phyloP scores from a whole-genome alignment of 1,139 yeast species.

The Debaryomyces fabryi region DNA sequence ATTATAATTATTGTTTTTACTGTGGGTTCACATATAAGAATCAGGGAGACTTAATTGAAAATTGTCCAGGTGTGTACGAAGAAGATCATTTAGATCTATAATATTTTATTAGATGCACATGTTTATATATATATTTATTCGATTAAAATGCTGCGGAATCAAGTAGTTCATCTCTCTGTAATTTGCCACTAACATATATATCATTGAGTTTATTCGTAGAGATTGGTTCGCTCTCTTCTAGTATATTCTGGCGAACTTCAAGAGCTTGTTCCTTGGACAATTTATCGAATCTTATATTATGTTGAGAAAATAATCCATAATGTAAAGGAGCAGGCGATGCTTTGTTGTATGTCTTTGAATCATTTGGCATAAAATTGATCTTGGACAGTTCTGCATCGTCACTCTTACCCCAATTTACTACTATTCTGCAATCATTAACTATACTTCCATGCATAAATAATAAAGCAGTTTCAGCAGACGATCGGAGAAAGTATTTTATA shows the following conservation, averaged over 20 bases:
- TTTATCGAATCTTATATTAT: slow-evolving; percentile 22
- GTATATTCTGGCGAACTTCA: slow-evolving; percentile 5
- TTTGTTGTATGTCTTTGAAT: slow-evolving; percentile 16
- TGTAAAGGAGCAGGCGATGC: slow-evolving; percentile 21
- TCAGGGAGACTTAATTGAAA: slow-evolving; percentile 18
- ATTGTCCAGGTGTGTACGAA: slow-evolving; percentile 28
- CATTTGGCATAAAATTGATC: slow-evolving; percentile 12
- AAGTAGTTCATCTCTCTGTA: slow-evolving; percentile 19
- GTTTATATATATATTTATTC: background rate
- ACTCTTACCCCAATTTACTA: slow-evolving; percentile 38
- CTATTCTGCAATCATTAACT: slow-evolving; percentile 33
- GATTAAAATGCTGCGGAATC: slow-evolving; percentile 11
- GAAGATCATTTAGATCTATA: slow-evolving; percentile 13
- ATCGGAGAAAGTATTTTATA: slow-evolving; percentile 32
- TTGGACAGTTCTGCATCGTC: slow-evolving; percentile 8
- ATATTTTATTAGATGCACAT: slow-evolving; percentile 1
- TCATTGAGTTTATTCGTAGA: slow-evolving; percentile 21
- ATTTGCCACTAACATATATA: slow-evolving; percentile 19
- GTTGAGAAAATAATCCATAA: slow-evolving; percentile 19
- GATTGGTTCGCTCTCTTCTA: slow-evolving; percentile 26
- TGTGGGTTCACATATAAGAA: slow-evolving; percentile 29
- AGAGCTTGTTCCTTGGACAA: slow-evolving; percentile 16
- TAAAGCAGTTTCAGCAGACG: slow-evolving; percentile 42
- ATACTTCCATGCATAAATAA: slow-evolving; percentile 33
- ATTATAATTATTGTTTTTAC: slow-evolving; percentile 31